These are phyloP conservation scores for Fusarium liriodendri DNA, from an alignment of 2,329 filamentous ascomycete genomes.

Conservation along the genomic window DNA sequence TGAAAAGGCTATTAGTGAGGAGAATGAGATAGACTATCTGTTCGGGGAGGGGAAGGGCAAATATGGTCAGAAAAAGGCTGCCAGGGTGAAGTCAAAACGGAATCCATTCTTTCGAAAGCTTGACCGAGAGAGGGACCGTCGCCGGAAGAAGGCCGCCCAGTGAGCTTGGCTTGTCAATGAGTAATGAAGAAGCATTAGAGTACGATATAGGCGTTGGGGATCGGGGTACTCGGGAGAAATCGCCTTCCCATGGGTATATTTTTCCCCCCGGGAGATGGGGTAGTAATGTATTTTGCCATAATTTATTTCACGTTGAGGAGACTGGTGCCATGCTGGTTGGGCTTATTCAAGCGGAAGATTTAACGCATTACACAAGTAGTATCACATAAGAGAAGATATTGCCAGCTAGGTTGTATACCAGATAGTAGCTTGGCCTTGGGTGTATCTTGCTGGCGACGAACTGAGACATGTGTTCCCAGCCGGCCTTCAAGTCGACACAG, in stretches of 20 bases:
- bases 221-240: not conserved
- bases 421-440: not conserved
- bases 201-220: not conserved
- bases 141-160: not conserved
- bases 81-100: slow-evolving; percentile 20
- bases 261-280: not conserved
- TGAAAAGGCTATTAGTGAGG: slow-evolving; percentile 55
- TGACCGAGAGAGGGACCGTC: slow-evolving; percentile 21
- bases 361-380: not conserved
- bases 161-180: not conserved
- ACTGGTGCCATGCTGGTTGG: not conserved
- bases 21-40: slow-evolving; percentile 5
- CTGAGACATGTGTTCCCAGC: not conserved
- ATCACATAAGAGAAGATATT: not conserved
- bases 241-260: not conserved
- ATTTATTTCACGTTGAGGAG: not conserved
- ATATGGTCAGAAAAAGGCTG: not conserved
- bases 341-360: not conserved
- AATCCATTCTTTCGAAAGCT: slow-evolving; percentile 37
- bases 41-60: not conserved
- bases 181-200: not conserved
- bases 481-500: not conserved
- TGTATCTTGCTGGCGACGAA: not conserved
- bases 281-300: not conserved
- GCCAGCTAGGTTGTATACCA: not conserved